phyloP scores from a whole-genome alignment of 78 protist genomes.

The Diacronema lutheri region DNA sequence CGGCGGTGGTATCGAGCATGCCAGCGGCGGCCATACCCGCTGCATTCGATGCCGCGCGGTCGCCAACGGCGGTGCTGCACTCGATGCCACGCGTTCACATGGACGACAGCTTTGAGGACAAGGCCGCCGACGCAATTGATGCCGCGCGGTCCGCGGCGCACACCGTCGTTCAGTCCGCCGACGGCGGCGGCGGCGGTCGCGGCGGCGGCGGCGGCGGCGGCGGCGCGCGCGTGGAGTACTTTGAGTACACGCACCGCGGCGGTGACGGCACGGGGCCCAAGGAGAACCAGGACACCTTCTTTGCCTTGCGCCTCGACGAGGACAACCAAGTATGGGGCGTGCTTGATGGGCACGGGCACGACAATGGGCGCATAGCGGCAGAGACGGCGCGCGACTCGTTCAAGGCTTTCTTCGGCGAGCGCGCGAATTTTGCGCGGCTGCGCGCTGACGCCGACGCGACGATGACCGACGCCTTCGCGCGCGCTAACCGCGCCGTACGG shows the following conservation, averaged over 20 bases:
- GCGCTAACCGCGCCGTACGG: background rate
- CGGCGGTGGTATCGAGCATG: background rate
- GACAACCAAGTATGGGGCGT: background rate
- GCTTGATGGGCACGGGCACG: conserved; percentile 3
- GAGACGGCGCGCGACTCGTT: background rate
- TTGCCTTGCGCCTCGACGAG: background rate
- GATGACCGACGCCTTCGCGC: background rate
- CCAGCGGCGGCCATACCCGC: background rate
- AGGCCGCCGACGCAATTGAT: background rate
- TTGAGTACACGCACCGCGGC: conserved; percentile 19
- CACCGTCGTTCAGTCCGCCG: background rate
- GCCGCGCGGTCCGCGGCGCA: background rate
- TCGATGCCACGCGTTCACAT: background rate
- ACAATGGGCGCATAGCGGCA: background rate
- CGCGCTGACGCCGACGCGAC: background rate
- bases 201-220: background rate
- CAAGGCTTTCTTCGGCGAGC: background rate
- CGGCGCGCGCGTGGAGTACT: too few species aligned
- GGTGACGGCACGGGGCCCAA: background rate
- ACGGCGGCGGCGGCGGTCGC: background rate
- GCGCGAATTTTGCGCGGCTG: background rate
- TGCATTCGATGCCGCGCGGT: too few species aligned
- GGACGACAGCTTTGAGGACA: background rate
- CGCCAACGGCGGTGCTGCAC: background rate
- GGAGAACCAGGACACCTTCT: conserved; percentile 20